A percentile compares a stretch with the other conserved stretches of the same genome.
Conservation (phyloP, 106 monocot genomes). For the Posidonia australis region DNA sequence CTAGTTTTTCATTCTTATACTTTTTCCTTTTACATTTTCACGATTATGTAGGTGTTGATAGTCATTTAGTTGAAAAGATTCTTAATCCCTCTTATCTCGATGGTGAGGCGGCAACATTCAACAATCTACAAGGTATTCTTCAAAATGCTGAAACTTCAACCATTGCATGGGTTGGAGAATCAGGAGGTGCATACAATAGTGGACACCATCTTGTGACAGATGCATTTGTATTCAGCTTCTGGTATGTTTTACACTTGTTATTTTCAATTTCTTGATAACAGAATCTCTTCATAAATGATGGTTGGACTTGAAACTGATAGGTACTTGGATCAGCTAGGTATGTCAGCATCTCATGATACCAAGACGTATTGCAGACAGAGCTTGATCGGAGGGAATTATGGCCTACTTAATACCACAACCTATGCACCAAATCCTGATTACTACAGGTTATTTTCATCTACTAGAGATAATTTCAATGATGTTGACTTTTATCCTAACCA, state of each 20-base stretch:
- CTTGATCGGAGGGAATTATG: constrained; percentile 81
- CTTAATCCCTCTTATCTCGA: constrained; percentile 72
- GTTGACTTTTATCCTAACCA: not conserved
- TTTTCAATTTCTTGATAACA: no score
- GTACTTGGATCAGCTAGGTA: constrained; percentile 83
- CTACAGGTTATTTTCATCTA: constrained; percentile 40
- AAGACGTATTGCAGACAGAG: constrained; percentile 83
- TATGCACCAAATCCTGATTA: constrained; percentile 83
- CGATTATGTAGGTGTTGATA: constrained; percentile 45
- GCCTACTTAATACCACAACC: constrained; percentile 60
- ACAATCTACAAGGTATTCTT: constrained; percentile 41
- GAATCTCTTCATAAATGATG: not conserved
- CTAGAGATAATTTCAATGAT: not conserved
- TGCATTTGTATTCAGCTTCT: constrained; percentile 85
- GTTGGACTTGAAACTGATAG: constrained; percentile 11
- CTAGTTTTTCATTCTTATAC: not conserved
- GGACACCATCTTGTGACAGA: constrained; percentile 65
- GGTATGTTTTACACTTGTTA: constrained; percentile 19
- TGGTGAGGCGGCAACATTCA: constrained; percentile 41
- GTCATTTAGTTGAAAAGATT: constrained; percentile 60
- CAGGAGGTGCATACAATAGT: constrained; percentile 88
- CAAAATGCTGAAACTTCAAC: constrained; percentile 26
- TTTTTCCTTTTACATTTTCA: not conserved
- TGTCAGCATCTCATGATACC: constrained; percentile 69
- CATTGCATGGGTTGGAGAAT: constrained; percentile 78